phyloP scores from a whole-genome alignment of 306 rosid species.

The Abrus pulchellus region DNA sequence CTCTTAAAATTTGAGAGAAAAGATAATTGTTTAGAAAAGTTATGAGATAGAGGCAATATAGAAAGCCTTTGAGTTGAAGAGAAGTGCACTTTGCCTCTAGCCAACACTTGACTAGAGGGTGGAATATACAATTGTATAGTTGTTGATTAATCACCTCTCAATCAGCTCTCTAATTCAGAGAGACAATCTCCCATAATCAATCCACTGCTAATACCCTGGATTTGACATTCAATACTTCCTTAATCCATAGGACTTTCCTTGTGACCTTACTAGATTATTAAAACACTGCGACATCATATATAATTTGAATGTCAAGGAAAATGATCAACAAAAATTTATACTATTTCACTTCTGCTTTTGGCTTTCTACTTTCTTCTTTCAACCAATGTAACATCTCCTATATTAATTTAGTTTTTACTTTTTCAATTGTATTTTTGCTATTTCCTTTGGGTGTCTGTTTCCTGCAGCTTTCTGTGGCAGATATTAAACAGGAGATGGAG shows the following conservation, averaged over 20 bases:
- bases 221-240: not conserved
- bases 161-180: not conserved
- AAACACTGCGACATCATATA: constrained; percentile 7
- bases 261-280: constrained; percentile 19
- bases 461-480: constrained; percentile 69
- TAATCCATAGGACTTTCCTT: constrained; percentile 8
- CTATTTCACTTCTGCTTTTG: constrained; percentile 16
- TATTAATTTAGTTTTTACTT: not conserved
- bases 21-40: constrained; percentile 15
- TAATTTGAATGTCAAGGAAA: constrained; percentile 4
- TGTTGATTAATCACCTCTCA: constrained; percentile 14
- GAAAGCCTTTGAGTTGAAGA: constrained; percentile 3
- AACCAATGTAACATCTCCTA: constrained; percentile 1
- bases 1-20: constrained; percentile 16
- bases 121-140: not conserved
- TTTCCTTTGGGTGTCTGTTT: constrained; percentile 37
- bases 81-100: constrained; percentile 18
- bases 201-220: constrained; percentile 19
- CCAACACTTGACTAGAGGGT: constrained; percentile 3
- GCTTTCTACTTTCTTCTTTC: constrained; percentile 35
- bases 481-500: constrained; percentile 89
- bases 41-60: not conserved
- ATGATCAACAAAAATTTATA: not conserved
- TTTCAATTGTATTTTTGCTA: not conserved
- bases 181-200: constrained; percentile 3